phyloP scores from a whole-genome alignment of 2,329 filamentous ascomycete species.

The Aureobasidium namibiae region DNA sequence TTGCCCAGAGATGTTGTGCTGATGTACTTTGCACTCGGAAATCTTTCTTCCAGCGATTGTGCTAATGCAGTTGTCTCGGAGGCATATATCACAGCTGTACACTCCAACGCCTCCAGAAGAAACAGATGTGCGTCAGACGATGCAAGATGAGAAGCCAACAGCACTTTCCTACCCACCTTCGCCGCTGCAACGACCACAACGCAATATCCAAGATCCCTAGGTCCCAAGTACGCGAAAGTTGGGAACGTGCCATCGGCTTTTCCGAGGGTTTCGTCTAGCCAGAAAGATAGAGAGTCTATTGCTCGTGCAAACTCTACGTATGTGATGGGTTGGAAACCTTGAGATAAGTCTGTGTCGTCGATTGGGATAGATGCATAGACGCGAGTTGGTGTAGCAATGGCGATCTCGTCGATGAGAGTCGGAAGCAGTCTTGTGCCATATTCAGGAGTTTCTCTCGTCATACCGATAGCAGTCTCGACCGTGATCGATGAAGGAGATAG shows the following conservation, averaged over 20 bases:
- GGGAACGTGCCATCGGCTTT: background rate
- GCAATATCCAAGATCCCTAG: constrained; percentile 8
- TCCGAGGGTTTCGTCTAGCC: constrained; percentile 5
- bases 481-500: background rate
- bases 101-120: background rate
- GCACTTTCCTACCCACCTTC: constrained; percentile 6
- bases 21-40: background rate
- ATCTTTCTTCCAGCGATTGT: background rate
- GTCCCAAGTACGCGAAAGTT: constrained; percentile 10
- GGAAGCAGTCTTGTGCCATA: constrained; percentile 6
- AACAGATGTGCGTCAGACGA: background rate
- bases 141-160: constrained; percentile 12
- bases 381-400: background rate
- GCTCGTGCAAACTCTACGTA: background rate
- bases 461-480: background rate
- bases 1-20: background rate
- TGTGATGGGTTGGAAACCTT: background rate
- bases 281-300: constrained; percentile 5
- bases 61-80: background rate
- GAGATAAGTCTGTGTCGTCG: constrained; percentile 4
- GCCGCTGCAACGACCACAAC: constrained; percentile 8
- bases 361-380: constrained; percentile 10
- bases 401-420: background rate
- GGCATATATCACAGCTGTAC: background rate
- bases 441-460: background rate